Evolutionary conservation across 257 asterid species (phyloP).

Genomic region (Jacaranda copaia): DNA sequence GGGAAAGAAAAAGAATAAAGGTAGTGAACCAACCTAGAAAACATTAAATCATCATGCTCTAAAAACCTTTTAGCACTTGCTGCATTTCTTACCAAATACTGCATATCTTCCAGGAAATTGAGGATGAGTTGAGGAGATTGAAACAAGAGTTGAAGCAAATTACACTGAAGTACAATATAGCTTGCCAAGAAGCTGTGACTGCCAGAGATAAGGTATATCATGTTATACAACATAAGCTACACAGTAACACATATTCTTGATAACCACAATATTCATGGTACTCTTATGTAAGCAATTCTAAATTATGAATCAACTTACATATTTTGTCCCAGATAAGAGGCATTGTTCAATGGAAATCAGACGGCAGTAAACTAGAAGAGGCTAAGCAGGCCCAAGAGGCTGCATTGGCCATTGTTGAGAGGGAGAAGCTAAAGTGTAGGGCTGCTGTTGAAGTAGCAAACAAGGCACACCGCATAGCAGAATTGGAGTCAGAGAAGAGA

Average conservation of each 20-base stretch:
- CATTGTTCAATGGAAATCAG: conserved; percentile 45
- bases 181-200: conserved; percentile 54
- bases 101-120: conserved; percentile 56
- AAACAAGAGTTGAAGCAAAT: conserved; percentile 71
- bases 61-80: background rate
- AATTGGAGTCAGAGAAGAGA: conserved; percentile 70
- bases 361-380: conserved; percentile 51
- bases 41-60: background rate
- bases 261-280: conserved; percentile 3
- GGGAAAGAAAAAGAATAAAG: background rate
- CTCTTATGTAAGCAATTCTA: conserved; percentile 5
- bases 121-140: conserved; percentile 73
- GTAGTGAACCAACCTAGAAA: background rate
- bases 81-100: conserved; percentile 27
- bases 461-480: conserved; percentile 76
- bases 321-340: conserved; percentile 53
- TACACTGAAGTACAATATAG: conserved; percentile 62
- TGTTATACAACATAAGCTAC: background rate
- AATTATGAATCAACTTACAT: background rate
- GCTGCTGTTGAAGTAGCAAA: conserved; percentile 81
- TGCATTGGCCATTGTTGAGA: conserved; percentile 61
- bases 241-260: background rate
- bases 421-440: conserved; percentile 75
- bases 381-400: conserved; percentile 52
- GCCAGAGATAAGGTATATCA: conserved; percentile 53